A percentile compares a stretch with the other conserved stretches of the same genome.
Evolutionary conservation across 2,329 filamentous ascomycete genomes (phyloP).

Genomic region (Hypocrella siamensis): DNA sequence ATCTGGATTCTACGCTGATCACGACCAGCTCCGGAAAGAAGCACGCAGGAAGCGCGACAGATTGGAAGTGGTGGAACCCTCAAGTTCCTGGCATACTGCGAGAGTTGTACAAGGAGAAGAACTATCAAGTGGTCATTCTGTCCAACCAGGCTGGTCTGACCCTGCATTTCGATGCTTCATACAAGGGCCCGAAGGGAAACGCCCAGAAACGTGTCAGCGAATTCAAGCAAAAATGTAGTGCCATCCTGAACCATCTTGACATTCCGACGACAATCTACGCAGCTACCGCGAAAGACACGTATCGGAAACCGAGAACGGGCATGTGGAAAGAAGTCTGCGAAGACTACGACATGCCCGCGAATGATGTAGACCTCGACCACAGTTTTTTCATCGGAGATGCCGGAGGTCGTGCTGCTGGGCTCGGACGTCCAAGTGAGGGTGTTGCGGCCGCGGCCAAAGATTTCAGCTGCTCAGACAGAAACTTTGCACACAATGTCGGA

Average conservation of each 20-base stretch:
- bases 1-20: conserved; percentile 79
- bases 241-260: conserved; percentile 55
- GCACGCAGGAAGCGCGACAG: conserved; percentile 51
- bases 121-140: conserved; percentile 62
- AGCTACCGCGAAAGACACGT: conserved; percentile 67
- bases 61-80: conserved; percentile 91
- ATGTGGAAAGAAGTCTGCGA: conserved; percentile 62
- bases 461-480: conserved; percentile 53
- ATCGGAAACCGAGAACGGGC: conserved; percentile 71
- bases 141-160: conserved; percentile 82
- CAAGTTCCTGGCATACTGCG: conserved; percentile 52
- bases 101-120: conserved; percentile 50
- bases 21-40: conserved; percentile 64
- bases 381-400: conserved; percentile 91
- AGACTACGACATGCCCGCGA: conserved; percentile 42
- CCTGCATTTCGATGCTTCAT: conserved; percentile 58
- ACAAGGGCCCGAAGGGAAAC: conserved; percentile 40
- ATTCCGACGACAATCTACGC: conserved; percentile 72
- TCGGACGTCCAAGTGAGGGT: conserved; percentile 9
- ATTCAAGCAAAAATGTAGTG: conserved; percentile 70
- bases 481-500: conserved; percentile 75
- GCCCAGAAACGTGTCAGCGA: conserved; percentile 48
- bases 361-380: conserved; percentile 47
- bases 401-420: conserved; percentile 36
- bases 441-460: conserved; percentile 28